phyloP scores from a whole-genome alignment of 352 stramenopile species.

The Phytophthora citrophthora region DNA sequence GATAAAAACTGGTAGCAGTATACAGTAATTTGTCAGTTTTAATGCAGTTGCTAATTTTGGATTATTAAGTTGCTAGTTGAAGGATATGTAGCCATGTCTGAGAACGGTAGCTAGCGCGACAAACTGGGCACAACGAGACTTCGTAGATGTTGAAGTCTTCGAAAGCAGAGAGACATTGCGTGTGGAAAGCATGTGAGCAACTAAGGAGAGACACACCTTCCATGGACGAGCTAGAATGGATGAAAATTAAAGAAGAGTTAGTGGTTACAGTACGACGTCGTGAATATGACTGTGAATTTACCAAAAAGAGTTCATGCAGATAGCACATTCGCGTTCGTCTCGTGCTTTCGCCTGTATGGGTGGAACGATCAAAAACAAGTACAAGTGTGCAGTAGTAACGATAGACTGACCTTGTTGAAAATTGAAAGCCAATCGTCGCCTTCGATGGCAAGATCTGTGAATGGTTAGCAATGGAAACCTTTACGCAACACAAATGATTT shows the following conservation, averaged over 20 bases:
- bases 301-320: constrained; percentile 82
- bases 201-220: constrained; percentile 64
- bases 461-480: not conserved
- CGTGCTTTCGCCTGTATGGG: constrained; percentile 42
- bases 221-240: constrained; percentile 34
- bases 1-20: not conserved
- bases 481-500: not conserved
- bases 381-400: not conserved
- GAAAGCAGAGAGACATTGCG: constrained; percentile 75
- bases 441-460: constrained; percentile 1
- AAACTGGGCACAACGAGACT: constrained; percentile 77
- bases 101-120: constrained; percentile 51
- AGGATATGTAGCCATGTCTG: constrained; percentile 24
- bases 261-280: not conserved
- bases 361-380: not conserved
- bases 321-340: constrained; percentile 75
- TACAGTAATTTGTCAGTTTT: constrained; percentile 14
- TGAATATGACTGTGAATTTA: constrained; percentile 12
- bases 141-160: constrained; percentile 91
- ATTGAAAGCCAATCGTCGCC: constrained; percentile 52
- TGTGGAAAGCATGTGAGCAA: constrained; percentile 83
- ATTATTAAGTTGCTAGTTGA: not conserved
- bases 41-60: constrained; percentile 8
- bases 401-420: constrained; percentile 33
- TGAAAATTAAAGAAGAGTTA: not conserved